Conservation (phyloP, 2,329 filamentous ascomycete species). For the Arthrinium puccinioides region DNA sequence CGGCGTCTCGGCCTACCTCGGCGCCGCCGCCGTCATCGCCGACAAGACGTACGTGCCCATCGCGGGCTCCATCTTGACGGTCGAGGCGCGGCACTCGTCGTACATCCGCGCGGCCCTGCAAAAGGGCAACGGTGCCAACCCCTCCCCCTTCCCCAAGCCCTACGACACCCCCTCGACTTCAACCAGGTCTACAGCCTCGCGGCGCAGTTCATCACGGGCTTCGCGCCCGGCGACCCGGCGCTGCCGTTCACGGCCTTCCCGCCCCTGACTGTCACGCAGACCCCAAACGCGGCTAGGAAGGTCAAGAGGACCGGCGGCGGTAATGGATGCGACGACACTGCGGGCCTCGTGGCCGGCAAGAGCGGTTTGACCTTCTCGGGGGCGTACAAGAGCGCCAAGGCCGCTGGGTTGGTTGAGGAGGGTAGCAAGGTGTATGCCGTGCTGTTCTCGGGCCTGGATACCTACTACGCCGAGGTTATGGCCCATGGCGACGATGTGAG, state of each 20-base stretch:
- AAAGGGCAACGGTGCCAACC: slow-evolving; percentile 16
- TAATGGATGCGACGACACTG: too few relatives aligned
- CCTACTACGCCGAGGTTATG: slow-evolving; percentile 13
- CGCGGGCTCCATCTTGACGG: slow-evolving; percentile 55
- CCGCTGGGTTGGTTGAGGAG: slow-evolving; percentile 3
- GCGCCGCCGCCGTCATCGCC: slow-evolving; percentile 51
- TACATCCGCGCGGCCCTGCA: slow-evolving; percentile 47
- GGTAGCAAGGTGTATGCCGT: slow-evolving; percentile 14
- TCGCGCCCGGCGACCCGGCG: slow-evolving; percentile 44
- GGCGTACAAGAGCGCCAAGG: slow-evolving; percentile 13
- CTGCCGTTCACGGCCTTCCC: slow-evolving; percentile 58
- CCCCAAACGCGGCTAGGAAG: slow-evolving; percentile 10
- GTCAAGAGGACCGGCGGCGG: background rate
- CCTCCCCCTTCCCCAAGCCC: slow-evolving; percentile 45
- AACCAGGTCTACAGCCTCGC: slow-evolving; percentile 60
- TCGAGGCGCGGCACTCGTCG: slow-evolving; percentile 57
- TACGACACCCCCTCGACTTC: slow-evolving; percentile 53
- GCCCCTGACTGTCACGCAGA: slow-evolving; percentile 25
- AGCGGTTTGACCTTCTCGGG: slow-evolving; percentile 10
- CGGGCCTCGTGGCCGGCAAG: slow-evolving; percentile 10
- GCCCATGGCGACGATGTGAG: slow-evolving; percentile 10
- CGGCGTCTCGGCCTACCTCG: slow-evolving; percentile 53
- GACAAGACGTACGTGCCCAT: slow-evolving; percentile 51
- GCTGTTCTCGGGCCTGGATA: slow-evolving; percentile 17
- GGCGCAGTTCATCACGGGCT: slow-evolving; percentile 51